Conservation (phyloP, 2,329 filamentous ascomycete species). For the Drechslerella coelobrocha region DNA sequence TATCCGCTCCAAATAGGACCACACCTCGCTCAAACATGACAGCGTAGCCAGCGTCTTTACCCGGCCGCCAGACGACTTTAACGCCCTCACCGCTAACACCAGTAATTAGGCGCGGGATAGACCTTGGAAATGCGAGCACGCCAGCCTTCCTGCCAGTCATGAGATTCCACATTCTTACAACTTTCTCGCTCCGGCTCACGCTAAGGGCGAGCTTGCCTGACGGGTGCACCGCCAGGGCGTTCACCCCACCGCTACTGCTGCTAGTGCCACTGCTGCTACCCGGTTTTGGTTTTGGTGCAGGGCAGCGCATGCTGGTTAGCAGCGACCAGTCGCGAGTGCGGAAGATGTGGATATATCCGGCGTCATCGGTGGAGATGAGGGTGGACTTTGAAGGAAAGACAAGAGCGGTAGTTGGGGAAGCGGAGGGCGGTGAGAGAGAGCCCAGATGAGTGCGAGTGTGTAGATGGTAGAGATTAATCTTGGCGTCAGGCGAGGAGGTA, state of each 20-base stretch:
- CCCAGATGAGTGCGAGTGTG: conserved; percentile 74
- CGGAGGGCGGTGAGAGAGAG: conserved; percentile 82
- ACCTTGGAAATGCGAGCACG: conserved; percentile 81
- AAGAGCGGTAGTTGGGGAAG: conserved; percentile 75
- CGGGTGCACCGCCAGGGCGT: conserved; percentile 93
- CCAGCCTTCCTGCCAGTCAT: conserved; percentile 96
- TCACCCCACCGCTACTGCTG: conserved; percentile 71
- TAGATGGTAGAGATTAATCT: conserved; percentile 81
- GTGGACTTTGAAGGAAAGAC: conserved; percentile 85
- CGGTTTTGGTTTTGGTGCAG: conserved; percentile 80
- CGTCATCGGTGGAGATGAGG: conserved; percentile 84
- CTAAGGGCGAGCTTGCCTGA: conserved; percentile 97
- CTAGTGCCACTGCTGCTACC: conserved; percentile 66
- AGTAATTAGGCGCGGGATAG: conserved; percentile 76
- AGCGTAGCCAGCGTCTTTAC: conserved; percentile 77
- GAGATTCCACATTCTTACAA: conserved; percentile 94
- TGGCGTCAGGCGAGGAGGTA: conserved; percentile 89
- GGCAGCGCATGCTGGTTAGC: conserved; percentile 85
- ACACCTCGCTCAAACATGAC: conserved; percentile 87
- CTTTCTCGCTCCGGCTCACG: conserved; percentile 85
- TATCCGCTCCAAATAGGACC: conserved; percentile 87
- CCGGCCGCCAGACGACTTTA: conserved; percentile 78
- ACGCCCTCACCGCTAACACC: conserved; percentile 81
- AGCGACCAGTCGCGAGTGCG: conserved; percentile 88
- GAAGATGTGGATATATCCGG: conserved; percentile 88